Evolutionary conservation across 1,284 basidiomycete species (phyloP).

Genomic region (Cystobasidium pallidum): DNA sequence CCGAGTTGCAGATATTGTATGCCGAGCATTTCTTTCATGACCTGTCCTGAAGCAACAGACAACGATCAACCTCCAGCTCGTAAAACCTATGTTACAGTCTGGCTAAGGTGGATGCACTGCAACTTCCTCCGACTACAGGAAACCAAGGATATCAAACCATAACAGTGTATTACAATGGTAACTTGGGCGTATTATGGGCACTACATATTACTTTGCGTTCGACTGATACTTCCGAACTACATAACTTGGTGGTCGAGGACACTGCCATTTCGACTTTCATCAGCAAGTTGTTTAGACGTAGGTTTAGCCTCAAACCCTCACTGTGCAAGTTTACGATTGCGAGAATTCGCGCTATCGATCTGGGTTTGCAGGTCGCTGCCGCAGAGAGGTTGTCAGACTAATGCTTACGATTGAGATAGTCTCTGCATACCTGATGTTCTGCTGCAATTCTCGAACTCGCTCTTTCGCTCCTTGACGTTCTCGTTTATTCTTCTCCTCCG

Average conservation of each 20-base stretch:
- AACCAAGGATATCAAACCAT: not conserved
- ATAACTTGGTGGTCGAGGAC: conserved; percentile 37
- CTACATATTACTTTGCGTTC: no score
- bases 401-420: not conserved
- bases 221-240: not conserved
- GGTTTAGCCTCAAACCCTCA: not conserved
- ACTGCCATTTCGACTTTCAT: not conserved
- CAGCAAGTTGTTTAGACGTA: not conserved
- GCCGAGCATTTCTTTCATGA: not conserved
- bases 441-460: conserved; percentile 60
- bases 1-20: not conserved
- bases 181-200: no score
- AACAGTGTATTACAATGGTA: not conserved
- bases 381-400: not conserved
- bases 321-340: conserved; percentile 33
- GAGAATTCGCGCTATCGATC: conserved; percentile 22
- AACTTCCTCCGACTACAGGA: no score
- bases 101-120: no score
- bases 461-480: conserved; percentile 95
- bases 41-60: not conserved
- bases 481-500: conserved; percentile 91
- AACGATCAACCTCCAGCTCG: not conserved
- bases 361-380: conserved; percentile 35
- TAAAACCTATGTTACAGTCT: not conserved
- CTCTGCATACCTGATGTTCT: conserved; percentile 45